Evolutionary conservation across 352 stramenopile species (phyloP), one percentile per base, ranked within the genome.

Genomic region (Phytopythium sindhum): DNA sequence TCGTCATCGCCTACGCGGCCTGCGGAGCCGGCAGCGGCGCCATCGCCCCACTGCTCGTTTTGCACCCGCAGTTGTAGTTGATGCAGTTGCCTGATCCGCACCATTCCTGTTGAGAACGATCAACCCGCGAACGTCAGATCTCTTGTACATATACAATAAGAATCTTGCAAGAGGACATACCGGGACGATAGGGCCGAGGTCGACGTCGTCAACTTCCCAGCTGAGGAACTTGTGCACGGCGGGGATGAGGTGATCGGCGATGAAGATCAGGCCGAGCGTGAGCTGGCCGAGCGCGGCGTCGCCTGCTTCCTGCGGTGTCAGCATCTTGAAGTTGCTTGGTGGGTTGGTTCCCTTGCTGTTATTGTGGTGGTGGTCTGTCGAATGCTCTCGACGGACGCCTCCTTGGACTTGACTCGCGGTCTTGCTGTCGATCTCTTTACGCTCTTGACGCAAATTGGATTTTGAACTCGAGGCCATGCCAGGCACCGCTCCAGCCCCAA

Each of bases 191-290:
- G 70, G 70, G 23, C 70, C 70, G 17, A 77, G 67, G 60, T 75
- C 57, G 39, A 60, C 60, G 60, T 70, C 59, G 17, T 68, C 64
- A 12, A 35, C 57, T 15, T 86, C 77, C 77, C 77, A 86, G 56
- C 68, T 81, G 41, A 86, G 51, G 63, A 77, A 71, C 53, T 71
- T 78, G 74, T 77, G 74, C 35, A 84, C 67, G 17, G 66, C 64
- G 0, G 77, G 77, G 56, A 84, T 72, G 54, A 78, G 68, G 63
- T 81, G 70, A 47, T 81, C 77, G 53, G 73, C 65, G 39, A 80
- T 39, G 62, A 71, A 75, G 45, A 84, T 63, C 31, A 72, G 63
- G 2, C 69, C 67, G 45, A 64, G 56, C 26, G 67, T 73, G 21
- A 82, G 45, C 35, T 82, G 71, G 60, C 71, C 71, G 21, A 85